These are phyloP conservation scores for Syncephalis fuscata DNA, from an alignment of 371 early-diverging fungal genomes.

Conservation along the genomic window DNA sequence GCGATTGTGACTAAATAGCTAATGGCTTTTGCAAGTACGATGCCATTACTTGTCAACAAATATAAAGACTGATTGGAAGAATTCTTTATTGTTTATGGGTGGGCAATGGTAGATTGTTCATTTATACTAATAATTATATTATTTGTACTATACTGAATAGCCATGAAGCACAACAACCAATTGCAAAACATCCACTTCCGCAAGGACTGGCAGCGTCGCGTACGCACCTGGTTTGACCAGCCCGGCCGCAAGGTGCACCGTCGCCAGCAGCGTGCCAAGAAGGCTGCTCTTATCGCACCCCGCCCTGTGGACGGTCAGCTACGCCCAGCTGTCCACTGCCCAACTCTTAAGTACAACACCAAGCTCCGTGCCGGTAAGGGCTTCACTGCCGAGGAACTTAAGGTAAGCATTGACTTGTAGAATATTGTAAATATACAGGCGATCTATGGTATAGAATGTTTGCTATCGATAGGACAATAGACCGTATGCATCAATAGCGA, in stretches of 20 bases:
- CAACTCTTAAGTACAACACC: slow-evolving; percentile 97
- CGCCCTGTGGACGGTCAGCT: slow-evolving; percentile 94
- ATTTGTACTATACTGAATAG: too few relatives aligned
- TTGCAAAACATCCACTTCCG: slow-evolving; percentile 98
- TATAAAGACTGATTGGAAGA: too few relatives aligned
- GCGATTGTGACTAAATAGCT: too few relatives aligned
- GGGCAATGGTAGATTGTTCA: too few relatives aligned
- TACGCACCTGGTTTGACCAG: slow-evolving; percentile 99
- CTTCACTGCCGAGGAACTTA: slow-evolving; percentile 97
- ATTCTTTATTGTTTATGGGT: too few relatives aligned
- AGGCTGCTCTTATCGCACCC: slow-evolving; percentile 95
- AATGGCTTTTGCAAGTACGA: too few relatives aligned
- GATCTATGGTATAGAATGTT: too few relatives aligned
- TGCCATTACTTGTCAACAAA: too few relatives aligned
- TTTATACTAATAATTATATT: too few relatives aligned
- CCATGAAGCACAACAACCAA: slow-evolving; percentile 95
- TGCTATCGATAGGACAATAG: neutral
- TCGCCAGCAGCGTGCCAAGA: slow-evolving; percentile 74
- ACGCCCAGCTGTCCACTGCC: slow-evolving; percentile 97
- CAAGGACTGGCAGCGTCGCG: slow-evolving; percentile 97
- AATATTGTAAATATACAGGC: neutral
- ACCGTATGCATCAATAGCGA: neutral
- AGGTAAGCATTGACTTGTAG: slow-evolving; percentile 34
- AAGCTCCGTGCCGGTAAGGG: slow-evolving; percentile 98
- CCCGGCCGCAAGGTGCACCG: slow-evolving; percentile 90